Base-by-base conservation (phyloP, 345 rosid genomes). In the Camelina hispida region DNA sequence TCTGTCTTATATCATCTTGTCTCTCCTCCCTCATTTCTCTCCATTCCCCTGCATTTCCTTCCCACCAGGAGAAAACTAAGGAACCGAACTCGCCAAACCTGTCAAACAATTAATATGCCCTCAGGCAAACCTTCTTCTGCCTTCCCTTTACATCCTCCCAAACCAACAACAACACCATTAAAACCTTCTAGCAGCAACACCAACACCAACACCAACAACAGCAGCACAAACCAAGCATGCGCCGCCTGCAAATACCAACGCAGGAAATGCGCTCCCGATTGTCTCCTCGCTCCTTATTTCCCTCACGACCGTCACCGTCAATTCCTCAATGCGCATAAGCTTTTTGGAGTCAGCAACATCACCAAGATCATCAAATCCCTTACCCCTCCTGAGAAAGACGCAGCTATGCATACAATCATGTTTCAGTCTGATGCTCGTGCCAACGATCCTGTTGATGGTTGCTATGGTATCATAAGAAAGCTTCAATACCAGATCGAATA, bases 241-340 rank as follows among this genome's bases (percentile, higher is more conserved):
- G 98, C 99, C 3, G 98, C 99, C 2, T 95, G 99, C 84, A 93
- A 91, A 80, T 91, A 90, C 90, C 98, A 89, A 72, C 94, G 99
- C 1, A 87, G 93, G 58, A 90, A 93, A 78, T 95, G 99, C 76
- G 86, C 87, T 16, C 89, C 97, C 9, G 96, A 93, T 81, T 95
- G 99, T 86, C 81, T 93, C 73, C 93, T 93, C 66, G 98, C 99
- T 22, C 99, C 98, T 68, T 95, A 90, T 77, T 95, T 93, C 79
- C 99, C 98, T 69, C 93, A 88, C 12, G 87, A 89, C 61, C 89
- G 91, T 61, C 96, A 85, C 32, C 76, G 86, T 8, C 98, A 93
- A 56, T 95, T 95, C 89, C 93, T 84, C 30, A 95, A 95, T 37
- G 98, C 97, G 0, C 99, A 95, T 77, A 95, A 89, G 80, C 84